Percentiles rank a stretch among this genome's conserved stretches.
phyloP scores from a whole-genome alignment of 176 grass and related monocot species.

The Cocos nucifera region DNA sequence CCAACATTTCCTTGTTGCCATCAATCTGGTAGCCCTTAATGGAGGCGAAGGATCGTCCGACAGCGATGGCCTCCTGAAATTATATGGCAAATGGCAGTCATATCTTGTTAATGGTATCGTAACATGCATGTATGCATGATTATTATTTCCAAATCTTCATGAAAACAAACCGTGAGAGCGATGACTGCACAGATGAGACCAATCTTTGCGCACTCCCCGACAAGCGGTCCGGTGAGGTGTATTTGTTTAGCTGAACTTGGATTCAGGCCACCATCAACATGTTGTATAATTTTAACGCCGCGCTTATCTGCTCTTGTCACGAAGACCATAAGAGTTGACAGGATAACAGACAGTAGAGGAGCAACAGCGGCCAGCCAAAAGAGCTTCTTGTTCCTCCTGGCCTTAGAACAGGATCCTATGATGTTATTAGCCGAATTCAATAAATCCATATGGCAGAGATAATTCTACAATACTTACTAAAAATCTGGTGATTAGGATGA shows the following conservation, averaged over 20 bases:
- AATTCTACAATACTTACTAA: conserved; percentile 54
- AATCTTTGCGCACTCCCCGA: conserved; percentile 63
- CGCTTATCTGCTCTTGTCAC: conserved; percentile 66
- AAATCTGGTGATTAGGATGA: conserved; percentile 78
- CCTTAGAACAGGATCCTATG: conserved; percentile 27
- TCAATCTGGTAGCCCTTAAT: conserved; percentile 79
- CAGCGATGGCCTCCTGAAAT: conserved; percentile 92
- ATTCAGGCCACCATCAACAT: conserved; percentile 57
- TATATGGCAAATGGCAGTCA: not conserved
- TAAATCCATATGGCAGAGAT: too few relatives aligned
- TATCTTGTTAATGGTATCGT: too few relatives aligned
- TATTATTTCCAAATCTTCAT: not conserved
- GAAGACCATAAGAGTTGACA: conserved; percentile 67
- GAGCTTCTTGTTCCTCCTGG: conserved; percentile 74
- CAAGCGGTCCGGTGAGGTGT: conserved; percentile 40
- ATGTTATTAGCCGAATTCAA: not conserved
- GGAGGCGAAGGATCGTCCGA: conserved; percentile 77
- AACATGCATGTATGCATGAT: not conserved
- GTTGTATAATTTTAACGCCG: conserved; percentile 92
- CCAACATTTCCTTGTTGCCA: conserved; percentile 96
- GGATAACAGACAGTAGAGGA: conserved; percentile 61
- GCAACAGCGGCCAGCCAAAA: conserved; percentile 79
- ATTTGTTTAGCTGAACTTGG: conserved; percentile 70
- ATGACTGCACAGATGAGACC: conserved; percentile 74
- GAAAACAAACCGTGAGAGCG: conserved; percentile 54